Base-by-base conservation (phyloP, 495 filamentous ascomycete genomes). In the Aspergillus olivimuriae region DNA sequence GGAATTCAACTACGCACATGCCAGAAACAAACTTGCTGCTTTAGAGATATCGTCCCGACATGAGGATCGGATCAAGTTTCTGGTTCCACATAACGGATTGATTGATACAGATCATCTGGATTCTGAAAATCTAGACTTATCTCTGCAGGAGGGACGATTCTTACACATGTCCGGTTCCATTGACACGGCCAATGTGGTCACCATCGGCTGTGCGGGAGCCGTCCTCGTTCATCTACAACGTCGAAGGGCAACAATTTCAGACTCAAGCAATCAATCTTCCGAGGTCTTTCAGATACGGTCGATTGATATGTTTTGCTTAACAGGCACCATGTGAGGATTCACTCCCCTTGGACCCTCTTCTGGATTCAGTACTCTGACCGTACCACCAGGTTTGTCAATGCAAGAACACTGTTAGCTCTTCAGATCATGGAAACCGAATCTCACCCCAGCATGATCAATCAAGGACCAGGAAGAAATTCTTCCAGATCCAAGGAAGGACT, bases 391-490 rank as follows among this genome's bases (percentile, higher is more conserved):
- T 87, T 91, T 57, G 72, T 96, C 48, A 89, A 86, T 52, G 73
- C 76, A 8, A 86, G 95, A 51, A 83, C 91, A 0, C 65, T 96
- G 20, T 66, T 76, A 14, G 86, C 89, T 5, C 77, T 98, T 18
- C 90, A 97, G 50, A 87, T 98, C 11, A 66, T 96, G 26, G 84
- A 86, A 39, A 79, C 82, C 4, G 89, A 96, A 52, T 81, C 79
- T 14, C 87, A 92, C 62, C 90, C 90, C 6, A 87, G 90, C 47
- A 80, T 80, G 34, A 84, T 92, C 36, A 86, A 83, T 55, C 86
- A 89, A 61, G 87, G 86, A 1, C 82, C 85, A 10, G 78, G 74
- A 9, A 80, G 65, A 48, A 80, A 75, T 4, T 72, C 75, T 6
- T 82, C 83, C 0, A 83, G 82, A 11, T 77, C 82, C 0, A 96